phyloP scores from a whole-genome alignment of 2,329 filamentous ascomycete genomes.

The Tolypocladium pustulatum region DNA sequence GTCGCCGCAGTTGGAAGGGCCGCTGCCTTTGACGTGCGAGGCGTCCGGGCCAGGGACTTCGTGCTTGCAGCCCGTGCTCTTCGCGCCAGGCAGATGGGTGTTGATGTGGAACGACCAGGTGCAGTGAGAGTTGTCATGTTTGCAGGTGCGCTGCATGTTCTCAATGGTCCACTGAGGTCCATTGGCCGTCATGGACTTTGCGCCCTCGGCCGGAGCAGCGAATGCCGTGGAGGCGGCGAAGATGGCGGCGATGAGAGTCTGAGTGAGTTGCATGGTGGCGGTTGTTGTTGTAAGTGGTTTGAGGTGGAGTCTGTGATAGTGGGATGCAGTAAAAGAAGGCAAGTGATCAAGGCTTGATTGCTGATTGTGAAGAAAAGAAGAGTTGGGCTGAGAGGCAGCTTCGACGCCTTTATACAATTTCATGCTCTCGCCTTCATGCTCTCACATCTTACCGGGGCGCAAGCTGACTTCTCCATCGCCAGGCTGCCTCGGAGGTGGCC shows the following conservation, averaged over 20 bases:
- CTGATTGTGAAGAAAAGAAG: neutral
- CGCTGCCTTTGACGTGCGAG: slow-evolving; percentile 24
- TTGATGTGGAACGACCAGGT: slow-evolving; percentile 33
- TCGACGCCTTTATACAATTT: neutral
- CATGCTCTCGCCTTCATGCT: neutral
- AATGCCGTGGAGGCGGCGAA: slow-evolving; percentile 23
- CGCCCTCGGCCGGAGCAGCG: slow-evolving; percentile 21
- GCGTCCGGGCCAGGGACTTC: slow-evolving; percentile 18
- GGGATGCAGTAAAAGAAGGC: neutral
- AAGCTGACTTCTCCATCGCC: neutral
- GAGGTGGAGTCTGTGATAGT: neutral
- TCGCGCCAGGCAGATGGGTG: slow-evolving; percentile 16
- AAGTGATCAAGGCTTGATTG: neutral
- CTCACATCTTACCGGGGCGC: neutral
- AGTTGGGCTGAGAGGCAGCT: neutral
- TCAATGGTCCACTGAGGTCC: slow-evolving; percentile 31
- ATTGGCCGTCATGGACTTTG: slow-evolving; percentile 28
- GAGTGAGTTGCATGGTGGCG: slow-evolving; percentile 32
- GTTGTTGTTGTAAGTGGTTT: neutral
- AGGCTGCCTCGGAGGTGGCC: neutral
- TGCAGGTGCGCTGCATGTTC: slow-evolving; percentile 28
- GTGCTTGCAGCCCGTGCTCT: slow-evolving; percentile 11
- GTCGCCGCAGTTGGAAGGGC: slow-evolving; percentile 32
- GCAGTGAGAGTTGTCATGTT: slow-evolving; percentile 26
- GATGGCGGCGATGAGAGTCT: slow-evolving; percentile 24